These are phyloP conservation scores for Pseudopithomyces maydicus DNA, from an alignment of 2,329 filamentous ascomycete genomes.

Conservation along the genomic window DNA sequence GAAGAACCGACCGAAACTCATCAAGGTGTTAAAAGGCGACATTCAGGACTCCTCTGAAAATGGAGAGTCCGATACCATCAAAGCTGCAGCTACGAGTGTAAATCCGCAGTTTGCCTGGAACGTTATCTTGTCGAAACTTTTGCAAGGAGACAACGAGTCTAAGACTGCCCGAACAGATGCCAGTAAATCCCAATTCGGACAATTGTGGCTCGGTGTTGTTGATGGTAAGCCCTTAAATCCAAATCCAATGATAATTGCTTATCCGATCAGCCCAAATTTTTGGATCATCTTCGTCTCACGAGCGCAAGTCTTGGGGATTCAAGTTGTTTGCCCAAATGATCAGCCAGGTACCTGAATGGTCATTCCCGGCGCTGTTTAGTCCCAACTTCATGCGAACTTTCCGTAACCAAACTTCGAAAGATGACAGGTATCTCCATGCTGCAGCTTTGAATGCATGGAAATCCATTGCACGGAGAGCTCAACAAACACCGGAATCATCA, in stretches of 20 bases:
- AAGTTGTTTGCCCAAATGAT: constrained; percentile 82
- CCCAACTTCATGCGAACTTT: constrained; percentile 72
- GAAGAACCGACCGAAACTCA: constrained; percentile 70
- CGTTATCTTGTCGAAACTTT: constrained; percentile 64
- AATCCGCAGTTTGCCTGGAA: constrained; percentile 90
- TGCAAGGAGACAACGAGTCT: constrained; percentile 30
- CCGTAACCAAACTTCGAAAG: constrained; percentile 43
- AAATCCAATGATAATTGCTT: not conserved
- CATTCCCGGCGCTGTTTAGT: constrained; percentile 72
- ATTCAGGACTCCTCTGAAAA: constrained; percentile 57
- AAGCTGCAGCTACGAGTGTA: constrained; percentile 76
- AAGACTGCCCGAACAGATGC: constrained; percentile 37
- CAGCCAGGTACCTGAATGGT: constrained; percentile 53
- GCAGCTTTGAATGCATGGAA: constrained; percentile 79
- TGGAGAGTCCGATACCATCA: constrained; percentile 51
- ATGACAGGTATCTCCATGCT: constrained; percentile 57
- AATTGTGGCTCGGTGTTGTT: constrained; percentile 86
- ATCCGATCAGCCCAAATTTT: constrained; percentile 74
- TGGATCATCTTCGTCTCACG: constrained; percentile 77
- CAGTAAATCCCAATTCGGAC: constrained; percentile 61
- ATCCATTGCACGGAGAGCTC: constrained; percentile 68
- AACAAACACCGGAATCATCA: constrained; percentile 62
- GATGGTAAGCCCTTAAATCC: constrained; percentile 69
- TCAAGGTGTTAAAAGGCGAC: constrained; percentile 80
- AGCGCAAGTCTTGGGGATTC: constrained; percentile 91